Evolutionary conservation across 768 basidiomycete species (phyloP).

Genomic region (Macrolepiota albuminosa): DNA sequence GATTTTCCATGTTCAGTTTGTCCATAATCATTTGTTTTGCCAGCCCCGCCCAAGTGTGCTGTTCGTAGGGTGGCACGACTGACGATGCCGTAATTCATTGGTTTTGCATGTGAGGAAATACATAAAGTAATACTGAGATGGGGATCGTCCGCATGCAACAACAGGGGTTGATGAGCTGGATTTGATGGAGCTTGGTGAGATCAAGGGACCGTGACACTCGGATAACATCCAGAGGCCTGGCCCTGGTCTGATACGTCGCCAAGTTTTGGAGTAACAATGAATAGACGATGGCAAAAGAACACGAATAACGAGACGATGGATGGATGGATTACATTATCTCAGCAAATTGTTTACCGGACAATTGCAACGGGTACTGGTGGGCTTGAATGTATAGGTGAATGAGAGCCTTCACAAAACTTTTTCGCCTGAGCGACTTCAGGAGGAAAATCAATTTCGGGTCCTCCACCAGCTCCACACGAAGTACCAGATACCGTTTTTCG

Average conservation of each 20-base stretch:
- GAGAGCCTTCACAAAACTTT: constrained; percentile 8
- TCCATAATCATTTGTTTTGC: neutral
- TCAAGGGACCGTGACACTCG: constrained; percentile 8
- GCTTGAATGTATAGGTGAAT: constrained; percentile 4
- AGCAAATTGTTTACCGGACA: neutral
- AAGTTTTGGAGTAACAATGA: neutral
- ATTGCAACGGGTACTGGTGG: constrained; percentile 2
- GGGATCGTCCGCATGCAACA: constrained; percentile 11
- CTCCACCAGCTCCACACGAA: constrained; percentile 5
- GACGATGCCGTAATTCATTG: neutral
- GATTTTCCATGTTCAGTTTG: neutral
- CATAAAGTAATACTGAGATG: neutral
- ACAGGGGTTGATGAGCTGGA: constrained; percentile 15
- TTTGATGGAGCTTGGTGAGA: constrained; percentile 8
- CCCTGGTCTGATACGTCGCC: neutral
- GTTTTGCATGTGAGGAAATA: neutral
- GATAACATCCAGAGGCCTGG: neutral
- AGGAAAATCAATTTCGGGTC: neutral
- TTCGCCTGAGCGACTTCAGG: constrained; percentile 1
- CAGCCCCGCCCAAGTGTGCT: neutral
- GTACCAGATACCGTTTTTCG: constrained; percentile 32
- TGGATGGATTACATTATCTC: neutral
- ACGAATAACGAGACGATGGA: neutral
- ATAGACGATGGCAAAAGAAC: neutral
- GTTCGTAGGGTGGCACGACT: neutral